A percentile compares a stretch with the other conserved stretches of the same genome.
phyloP scores from a whole-genome alignment of 176 grass and related monocot genomes.

The Triticum aestivum region IWGSC_CS_RefSeq_v2.1 NC_057809.1:550819817-550820316 shows the following conservation, averaged over 20 bases:
- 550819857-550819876: conserved; percentile 60
- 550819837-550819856: conserved; percentile 36
- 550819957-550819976: conserved; percentile 19
- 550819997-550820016: conserved; percentile 57
- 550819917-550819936: conserved; percentile 74
- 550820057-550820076: conserved; percentile 28
- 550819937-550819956: conserved; percentile 92
- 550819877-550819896: conserved; percentile 85
- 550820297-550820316: conserved; percentile 82
- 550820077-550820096: conserved; percentile 24
- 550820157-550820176: neutral
- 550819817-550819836: conserved; percentile 32
- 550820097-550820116: neutral
- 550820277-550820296: conserved; percentile 83
- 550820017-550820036: conserved; percentile 56
- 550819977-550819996: conserved; percentile 62
- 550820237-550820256: conserved; percentile 35
- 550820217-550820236: conserved; percentile 43
- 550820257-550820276: conserved; percentile 49
- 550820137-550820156: conserved; percentile 6
- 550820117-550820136: conserved; percentile 19
- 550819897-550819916: conserved; percentile 83
- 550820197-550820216: conserved; percentile 34
- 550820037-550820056: conserved; percentile 61
- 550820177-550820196: neutral